Base-by-base conservation (phyloP, 306 rosid genomes). In the Calophaca sinica region DNA sequence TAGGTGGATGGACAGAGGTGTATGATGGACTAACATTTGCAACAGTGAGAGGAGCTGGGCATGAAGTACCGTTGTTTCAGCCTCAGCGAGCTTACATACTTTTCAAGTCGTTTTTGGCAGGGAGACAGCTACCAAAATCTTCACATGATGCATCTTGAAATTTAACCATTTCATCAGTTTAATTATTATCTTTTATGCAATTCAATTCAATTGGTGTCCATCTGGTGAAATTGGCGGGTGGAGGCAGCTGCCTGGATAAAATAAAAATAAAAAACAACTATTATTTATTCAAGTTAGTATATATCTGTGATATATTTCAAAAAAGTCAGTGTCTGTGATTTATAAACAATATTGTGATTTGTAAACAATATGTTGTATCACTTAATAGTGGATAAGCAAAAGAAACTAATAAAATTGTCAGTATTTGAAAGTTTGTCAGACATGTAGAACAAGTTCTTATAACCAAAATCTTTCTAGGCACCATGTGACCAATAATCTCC, bases 1-100 rank as follows among this genome's bases (percentile, higher is more conserved):
- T 92, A 1, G 96, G 96, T 6, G 98, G 98, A 67, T 85, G 96
- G 98, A 87, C 96, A 84, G 98, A 88, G 80, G 92, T 85, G 26
- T 92, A 92, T 74, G 32, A 90, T 6, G 98, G 96, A 33, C 72
- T 92, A 38, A 90, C 92, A 31, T 92, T 90, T 83, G 96, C 94
- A 54, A 87, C 96, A 0, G 88, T 92, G 36, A 84, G 98, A 83
- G 98, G 94, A 62, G 98, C 98, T 5, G 96, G 98, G 12, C 98
- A 92, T 35, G 96, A 92, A 75, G 98, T 88, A 51, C 96, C 98
- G 11, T 50, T 87, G n/a, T 84, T 90, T 75, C 92, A 90, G 78
- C 92, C 98, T 0, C 45, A 68, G 59, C 77, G 94, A 80, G 98
- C 91, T 58, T 76, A 82, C 77, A 70, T 59, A 59, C 89, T 92